Conservation (phyloP, 2,329 filamentous ascomycete species). For the Corinectria fuckeliana region DNA sequence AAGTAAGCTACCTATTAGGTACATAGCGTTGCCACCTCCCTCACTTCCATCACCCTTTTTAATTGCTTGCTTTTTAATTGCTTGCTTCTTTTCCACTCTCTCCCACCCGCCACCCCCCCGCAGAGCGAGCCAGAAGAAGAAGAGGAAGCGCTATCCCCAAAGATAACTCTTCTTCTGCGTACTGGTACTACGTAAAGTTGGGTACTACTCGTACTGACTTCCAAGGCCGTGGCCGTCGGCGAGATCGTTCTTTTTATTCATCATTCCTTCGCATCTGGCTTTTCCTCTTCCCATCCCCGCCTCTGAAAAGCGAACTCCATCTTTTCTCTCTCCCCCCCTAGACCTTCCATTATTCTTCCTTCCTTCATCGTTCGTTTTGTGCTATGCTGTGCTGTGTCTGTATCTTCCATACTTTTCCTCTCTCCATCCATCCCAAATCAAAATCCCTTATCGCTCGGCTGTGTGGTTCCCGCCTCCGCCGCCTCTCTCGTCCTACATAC, state of each 20-base stretch:
- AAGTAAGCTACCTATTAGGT: no score
- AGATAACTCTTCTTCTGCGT: conserved; percentile 23
- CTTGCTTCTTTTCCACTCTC: background rate
- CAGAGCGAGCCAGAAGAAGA: background rate
- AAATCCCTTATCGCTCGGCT: conserved; percentile 17
- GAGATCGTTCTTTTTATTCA: conserved; percentile 15
- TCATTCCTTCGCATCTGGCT: conserved; percentile 16
- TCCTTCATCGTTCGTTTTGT: background rate
- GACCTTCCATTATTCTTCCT: background rate
- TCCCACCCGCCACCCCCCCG: background rate
- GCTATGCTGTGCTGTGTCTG: background rate
- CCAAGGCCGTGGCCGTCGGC: conserved; percentile 17
- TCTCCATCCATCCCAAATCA: no score
- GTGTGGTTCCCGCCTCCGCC: conserved; percentile 11
- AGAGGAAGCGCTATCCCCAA: conserved; percentile 11
- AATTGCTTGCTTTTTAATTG: conserved; percentile 3
- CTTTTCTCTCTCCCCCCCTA: background rate
- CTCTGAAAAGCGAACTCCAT: background rate
- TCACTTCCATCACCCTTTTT: background rate
- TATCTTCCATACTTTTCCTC: no score
- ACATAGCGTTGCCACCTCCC: background rate
- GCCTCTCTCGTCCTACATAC: conserved; percentile 5
- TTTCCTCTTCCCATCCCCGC: background rate
- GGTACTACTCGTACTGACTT: no score
- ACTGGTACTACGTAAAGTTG: no score